Conservation (phyloP, 805 yeast species). For the Candida suzukii region DNA sequence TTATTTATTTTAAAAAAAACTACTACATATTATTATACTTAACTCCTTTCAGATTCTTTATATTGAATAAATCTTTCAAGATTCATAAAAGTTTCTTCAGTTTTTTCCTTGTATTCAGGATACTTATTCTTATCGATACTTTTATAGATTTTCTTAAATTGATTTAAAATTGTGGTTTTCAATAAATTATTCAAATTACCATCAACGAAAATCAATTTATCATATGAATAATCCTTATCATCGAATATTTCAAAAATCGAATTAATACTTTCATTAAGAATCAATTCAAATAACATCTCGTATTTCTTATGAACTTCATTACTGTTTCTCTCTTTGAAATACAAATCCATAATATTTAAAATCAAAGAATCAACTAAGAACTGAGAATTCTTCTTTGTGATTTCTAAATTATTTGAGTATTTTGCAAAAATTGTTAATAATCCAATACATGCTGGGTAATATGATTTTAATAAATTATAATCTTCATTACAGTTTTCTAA, state of each 20-base stretch:
- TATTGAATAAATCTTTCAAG: constrained; percentile 73
- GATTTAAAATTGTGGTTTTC: constrained; percentile 31
- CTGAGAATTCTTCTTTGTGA: constrained; percentile 14
- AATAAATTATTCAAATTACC: constrained; percentile 39
- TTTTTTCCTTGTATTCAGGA: constrained; percentile 48
- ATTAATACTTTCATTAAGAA: constrained; percentile 52
- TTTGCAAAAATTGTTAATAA: constrained; percentile 21
- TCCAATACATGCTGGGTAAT: constrained; percentile 13
- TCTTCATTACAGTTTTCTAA: not conserved
- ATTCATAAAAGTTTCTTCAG: constrained; percentile 61
- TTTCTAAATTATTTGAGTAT: constrained; percentile 7
- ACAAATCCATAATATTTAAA: constrained; percentile 11
- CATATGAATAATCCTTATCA: constrained; percentile 64
- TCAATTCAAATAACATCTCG: constrained; percentile 17
- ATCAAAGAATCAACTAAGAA: constrained; percentile 19
- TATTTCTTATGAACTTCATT: constrained; percentile 18
- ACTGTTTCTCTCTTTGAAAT: constrained; percentile 6
- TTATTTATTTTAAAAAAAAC: no score
- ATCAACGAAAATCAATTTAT: constrained; percentile 56
- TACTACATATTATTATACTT: not conserved
- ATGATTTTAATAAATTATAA: constrained; percentile 8
- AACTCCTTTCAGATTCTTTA: constrained; percentile 29
- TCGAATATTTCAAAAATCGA: constrained; percentile 72
- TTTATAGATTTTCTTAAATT: constrained; percentile 48
- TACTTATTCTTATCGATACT: constrained; percentile 60